These are phyloP conservation scores for Penicillium sclerotiorum DNA, from an alignment of 2,329 filamentous ascomycete species.

Conservation along the genomic window DNA sequence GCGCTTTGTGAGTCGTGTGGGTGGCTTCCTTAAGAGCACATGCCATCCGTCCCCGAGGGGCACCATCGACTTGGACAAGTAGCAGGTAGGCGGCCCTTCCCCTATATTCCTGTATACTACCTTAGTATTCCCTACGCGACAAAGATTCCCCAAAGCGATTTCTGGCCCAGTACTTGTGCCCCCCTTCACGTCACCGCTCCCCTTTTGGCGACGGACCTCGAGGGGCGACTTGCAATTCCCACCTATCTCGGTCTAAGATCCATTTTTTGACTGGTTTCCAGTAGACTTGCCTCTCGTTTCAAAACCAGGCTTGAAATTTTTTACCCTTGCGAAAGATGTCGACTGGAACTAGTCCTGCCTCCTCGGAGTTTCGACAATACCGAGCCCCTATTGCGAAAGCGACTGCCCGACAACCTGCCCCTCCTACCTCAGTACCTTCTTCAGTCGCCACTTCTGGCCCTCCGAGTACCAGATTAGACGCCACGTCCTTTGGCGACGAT, in stretches of 20 bases:
- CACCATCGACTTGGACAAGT: slow-evolving; percentile 23
- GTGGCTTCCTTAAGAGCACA: slow-evolving; percentile 17
- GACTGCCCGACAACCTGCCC: slow-evolving; percentile 28
- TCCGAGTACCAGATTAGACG: slow-evolving; percentile 25
- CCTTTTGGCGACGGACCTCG: neutral
- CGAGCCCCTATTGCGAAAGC: slow-evolving; percentile 32
- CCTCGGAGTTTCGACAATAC: too few species aligned
- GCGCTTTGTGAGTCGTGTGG: slow-evolving; percentile 3
- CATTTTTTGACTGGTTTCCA: slow-evolving; percentile 24
- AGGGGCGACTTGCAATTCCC: neutral
- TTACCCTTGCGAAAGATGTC: slow-evolving; percentile 26
- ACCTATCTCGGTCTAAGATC: neutral
- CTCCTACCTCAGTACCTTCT: slow-evolving; percentile 26
- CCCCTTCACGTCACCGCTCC: neutral
- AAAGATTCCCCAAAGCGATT: slow-evolving; percentile 13
- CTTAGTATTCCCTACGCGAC: slow-evolving; percentile 11
- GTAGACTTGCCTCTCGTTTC: slow-evolving; percentile 30
- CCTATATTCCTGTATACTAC: slow-evolving; percentile 13
- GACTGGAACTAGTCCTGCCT: slow-evolving; percentile 21
- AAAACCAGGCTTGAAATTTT: slow-evolving; percentile 31
- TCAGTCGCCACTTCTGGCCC: slow-evolving; percentile 27
- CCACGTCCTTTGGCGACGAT: slow-evolving; percentile 26
- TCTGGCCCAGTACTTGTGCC: neutral
- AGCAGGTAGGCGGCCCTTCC: slow-evolving; percentile 32
- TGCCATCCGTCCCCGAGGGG: slow-evolving; percentile 35